These are phyloP conservation scores for Terfezia claveryi DNA, from an alignment of 495 filamentous ascomycete species.

Conservation along the genomic window DNA sequence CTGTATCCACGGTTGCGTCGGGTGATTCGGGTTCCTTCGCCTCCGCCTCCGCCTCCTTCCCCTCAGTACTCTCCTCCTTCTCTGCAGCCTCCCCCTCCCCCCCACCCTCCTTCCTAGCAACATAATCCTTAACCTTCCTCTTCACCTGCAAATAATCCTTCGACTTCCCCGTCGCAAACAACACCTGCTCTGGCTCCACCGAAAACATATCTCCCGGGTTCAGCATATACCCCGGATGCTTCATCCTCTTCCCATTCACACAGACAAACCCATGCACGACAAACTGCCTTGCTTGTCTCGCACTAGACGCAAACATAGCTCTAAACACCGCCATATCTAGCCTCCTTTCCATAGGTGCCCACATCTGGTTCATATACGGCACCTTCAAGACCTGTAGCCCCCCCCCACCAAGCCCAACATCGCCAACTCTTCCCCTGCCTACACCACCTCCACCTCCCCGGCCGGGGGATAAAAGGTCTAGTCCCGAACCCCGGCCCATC, in stretches of 20 bases:
- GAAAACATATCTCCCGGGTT: slow-evolving; percentile 97
- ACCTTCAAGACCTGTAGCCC: slow-evolving; percentile 22
- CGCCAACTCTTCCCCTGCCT: background rate
- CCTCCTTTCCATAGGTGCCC: slow-evolving; percentile 69
- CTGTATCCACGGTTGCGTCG: no score
- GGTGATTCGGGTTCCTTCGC: slow-evolving; percentile 15
- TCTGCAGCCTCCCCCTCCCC: slow-evolving; percentile 16
- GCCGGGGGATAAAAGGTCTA: slow-evolving; percentile 15
- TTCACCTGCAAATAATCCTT: slow-evolving; percentile 25
- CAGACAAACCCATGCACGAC: slow-evolving; percentile 79
- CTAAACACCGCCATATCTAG: slow-evolving; percentile 82
- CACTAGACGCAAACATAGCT: slow-evolving; percentile 80
- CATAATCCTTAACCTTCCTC: background rate
- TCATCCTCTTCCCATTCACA: slow-evolving; percentile 95
- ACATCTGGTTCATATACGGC: slow-evolving; percentile 85
- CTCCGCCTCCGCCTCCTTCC: slow-evolving; percentile 16
- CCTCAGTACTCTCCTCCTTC: slow-evolving; percentile 10
- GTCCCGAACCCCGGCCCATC: slow-evolving; percentile 59
- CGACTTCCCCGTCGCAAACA: slow-evolving; percentile 60
- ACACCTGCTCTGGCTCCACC: slow-evolving; percentile 67
- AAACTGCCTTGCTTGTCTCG: slow-evolving; percentile 85
- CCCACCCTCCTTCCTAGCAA: slow-evolving; percentile 3
- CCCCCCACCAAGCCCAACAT: slow-evolving; percentile 1
- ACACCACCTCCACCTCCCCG: slow-evolving; percentile 1
- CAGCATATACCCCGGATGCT: slow-evolving; percentile 74